These are phyloP conservation scores for Stipa capillata DNA, from an alignment of 176 grass and related monocot species.

Conservation along the genomic window DNA sequence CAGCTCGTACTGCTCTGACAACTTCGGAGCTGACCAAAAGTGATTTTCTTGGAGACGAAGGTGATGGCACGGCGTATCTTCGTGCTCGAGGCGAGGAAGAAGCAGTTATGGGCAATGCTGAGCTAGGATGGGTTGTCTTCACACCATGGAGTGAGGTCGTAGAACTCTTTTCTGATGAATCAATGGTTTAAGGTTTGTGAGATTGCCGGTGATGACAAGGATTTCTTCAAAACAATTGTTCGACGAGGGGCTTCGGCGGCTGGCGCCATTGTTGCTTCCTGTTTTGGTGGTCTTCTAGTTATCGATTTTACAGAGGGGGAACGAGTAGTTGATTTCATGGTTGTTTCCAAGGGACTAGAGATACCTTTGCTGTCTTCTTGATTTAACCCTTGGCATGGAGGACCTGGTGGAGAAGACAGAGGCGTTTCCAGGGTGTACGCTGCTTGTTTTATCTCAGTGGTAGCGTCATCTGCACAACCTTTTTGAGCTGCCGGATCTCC, in stretches of 20 bases:
- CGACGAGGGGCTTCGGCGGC: not conserved
- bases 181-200: not conserved
- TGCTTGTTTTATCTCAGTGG: not conserved
- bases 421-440: not conserved
- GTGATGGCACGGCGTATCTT: not conserved
- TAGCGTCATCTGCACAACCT: not conserved
- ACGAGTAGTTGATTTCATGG: not conserved
- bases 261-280: not conserved
- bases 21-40: not conserved
- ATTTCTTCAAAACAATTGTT: slow-evolving; percentile 1
- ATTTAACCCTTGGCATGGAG: not conserved
- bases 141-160: not conserved
- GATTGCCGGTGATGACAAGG: not conserved
- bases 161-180: not conserved
- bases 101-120: not conserved
- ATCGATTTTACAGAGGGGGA: not conserved
- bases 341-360: not conserved
- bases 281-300: not conserved
- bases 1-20: not conserved
- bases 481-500: not conserved
- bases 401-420: not conserved
- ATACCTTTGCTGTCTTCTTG: not conserved
- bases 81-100: not conserved
- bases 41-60: not conserved
- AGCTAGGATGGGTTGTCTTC: not conserved